A percentile compares a stretch with the other conserved stretches of the same genome.
Conservation (phyloP, 2,329 filamentous ascomycete species). For the Ascomycota sp. region DNA sequence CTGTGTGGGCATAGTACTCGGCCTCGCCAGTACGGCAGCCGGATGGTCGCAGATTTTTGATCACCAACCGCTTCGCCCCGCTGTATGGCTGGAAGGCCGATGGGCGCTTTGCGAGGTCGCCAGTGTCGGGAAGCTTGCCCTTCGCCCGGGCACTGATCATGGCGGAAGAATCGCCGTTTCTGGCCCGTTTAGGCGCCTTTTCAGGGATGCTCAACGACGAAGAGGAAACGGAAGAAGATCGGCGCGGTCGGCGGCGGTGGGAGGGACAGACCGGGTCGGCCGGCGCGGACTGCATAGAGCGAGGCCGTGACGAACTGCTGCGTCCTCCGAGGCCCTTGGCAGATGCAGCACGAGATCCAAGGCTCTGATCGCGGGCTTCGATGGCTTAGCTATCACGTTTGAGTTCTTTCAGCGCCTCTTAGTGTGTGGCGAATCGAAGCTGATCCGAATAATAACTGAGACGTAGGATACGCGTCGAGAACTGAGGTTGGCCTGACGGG, state of each 20-base stretch:
- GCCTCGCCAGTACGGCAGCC: constrained; percentile 35
- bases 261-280: constrained; percentile 12
- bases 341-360: neutral
- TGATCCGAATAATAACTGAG: no score
- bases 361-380: no score
- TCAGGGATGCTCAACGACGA: constrained; percentile 6
- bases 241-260: constrained; percentile 15
- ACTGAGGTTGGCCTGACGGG: no score
- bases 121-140: constrained; percentile 17
- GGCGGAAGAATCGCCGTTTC: constrained; percentile 7
- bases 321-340: neutral
- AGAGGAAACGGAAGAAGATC: constrained; percentile 10
- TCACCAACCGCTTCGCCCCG: constrained; percentile 68
- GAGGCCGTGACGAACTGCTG: neutral
- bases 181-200: constrained; percentile 11
- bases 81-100: constrained; percentile 45
- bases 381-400: no score
- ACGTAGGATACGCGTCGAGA: no score
- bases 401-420: no score
- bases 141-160: constrained; percentile 16
- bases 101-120: constrained; percentile 13
- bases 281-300: constrained; percentile 14
- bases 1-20: constrained; percentile 57
- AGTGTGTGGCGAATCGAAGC: no score
- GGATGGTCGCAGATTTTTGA: constrained; percentile 65